Evolutionary conservation across 2,329 filamentous ascomycete genomes (phyloP), one percentile per base, ranked within the genome.

Genomic region (Aspergillus pseudotamarii): DNA sequence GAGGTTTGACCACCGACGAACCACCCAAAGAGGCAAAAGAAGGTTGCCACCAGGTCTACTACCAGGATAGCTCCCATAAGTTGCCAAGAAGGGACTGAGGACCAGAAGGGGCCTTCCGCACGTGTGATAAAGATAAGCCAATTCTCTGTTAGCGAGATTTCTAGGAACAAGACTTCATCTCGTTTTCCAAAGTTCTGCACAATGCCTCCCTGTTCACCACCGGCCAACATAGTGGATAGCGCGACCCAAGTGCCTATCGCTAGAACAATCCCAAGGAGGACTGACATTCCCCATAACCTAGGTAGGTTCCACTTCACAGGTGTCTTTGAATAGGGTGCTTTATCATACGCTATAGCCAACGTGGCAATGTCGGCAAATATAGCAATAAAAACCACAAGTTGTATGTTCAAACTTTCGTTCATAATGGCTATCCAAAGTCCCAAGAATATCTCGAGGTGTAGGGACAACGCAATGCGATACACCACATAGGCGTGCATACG

Each of bases 51-150:
- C 71, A 95, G 85, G 75, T 96, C 92, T 73, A 96, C 93, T 57
- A 92, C 69, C 55, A 95, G 77, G 68, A 96, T 93, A 68, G 93
- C 93, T 66, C 89, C 89, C 60, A 84, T 79, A 51, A 96, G 84
- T 80, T 96, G 91, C 91, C 92, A 94, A 65, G 92, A 96, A 64
- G 93, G 93, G 63, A 93, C 87, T 28, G 91, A 94, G 3, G 91
- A 93, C 92, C 92, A 96, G 86, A 96, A 94, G 60, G 92, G 92
- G 74, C 93, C 92, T 80, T 94, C 94, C 81, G 92, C 91, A 85
- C 93, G 92, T 68, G 93, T 96, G 82, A 96, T 94, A 84, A 97
- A 96, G 81, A 97, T 97, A 58, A 96, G 86, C 93, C 93, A 96
- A 83, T 96, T 97, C 85, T 96, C 92, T 64, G 93, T 94, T 60